Base-by-base conservation (phyloP, 2,329 filamentous ascomycete species). In the Fusarium clavum region DNA sequence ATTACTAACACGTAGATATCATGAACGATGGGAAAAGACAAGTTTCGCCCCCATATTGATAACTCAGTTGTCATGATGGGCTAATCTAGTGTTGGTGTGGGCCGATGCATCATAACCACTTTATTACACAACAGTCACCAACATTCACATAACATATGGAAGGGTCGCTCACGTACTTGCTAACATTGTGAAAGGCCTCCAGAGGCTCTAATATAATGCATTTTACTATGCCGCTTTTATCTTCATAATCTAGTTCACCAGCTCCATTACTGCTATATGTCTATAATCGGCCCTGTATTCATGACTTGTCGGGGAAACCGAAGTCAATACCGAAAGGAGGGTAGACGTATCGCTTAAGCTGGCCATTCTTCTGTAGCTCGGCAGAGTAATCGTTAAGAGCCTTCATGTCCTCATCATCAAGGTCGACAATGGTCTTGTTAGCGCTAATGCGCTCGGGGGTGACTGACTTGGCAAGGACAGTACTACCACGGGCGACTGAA, bases 391-490 rank as follows among this genome's bases (percentile, higher is more conserved):
- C 85, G 71, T 84, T 80, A 16, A 90, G 81, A 51, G 92, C 85
- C 74, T 89, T 85, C 57, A 80, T 58, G 70, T 94, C 92, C n/a
- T 85, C 84, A 9, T 80, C 83, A 73, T 90, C 88, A 47, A 94
- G 86, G 64, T 88, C 83, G 73, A 92, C 85, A 57, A 93, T 83
- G 70, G 90, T 86, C 78, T 87, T 83, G 81, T 94, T 94, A 74
- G 90, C 85, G 76, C 90, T 87, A 79, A 94, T 93, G 72, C 91
- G 86, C 49, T 85, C 84, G 16, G 87, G 86, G 9, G 86, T 92
- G 41, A 92, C 89, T 1, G 90, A 93, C 81, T 94, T 94, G 74
- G 92, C 87, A 29, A 94, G 84, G 20, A 94, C 92, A 9, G 90
- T 92, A 76, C 84, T 87, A 72, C 90, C 90, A 65, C 90, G 87